Conservation (phyloP, 179 eudicot genomes). For the Corrigiola litoralis region DNA sequence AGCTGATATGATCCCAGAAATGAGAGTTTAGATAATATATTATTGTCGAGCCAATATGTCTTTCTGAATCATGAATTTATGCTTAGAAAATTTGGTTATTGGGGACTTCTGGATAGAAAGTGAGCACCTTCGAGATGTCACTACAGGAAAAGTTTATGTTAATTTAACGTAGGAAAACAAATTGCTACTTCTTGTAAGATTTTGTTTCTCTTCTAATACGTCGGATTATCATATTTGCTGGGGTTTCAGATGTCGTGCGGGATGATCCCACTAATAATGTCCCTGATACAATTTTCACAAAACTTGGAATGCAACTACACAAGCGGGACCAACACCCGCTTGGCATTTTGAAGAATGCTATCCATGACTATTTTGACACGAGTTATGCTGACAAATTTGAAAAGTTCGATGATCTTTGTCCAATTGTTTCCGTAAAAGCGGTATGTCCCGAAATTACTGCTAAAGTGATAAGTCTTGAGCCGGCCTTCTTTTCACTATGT, state of each 20-base stretch:
- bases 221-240: too few relatives aligned
- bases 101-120: too few relatives aligned
- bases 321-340: constrained; percentile 75
- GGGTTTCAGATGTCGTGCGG: constrained; percentile 65
- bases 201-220: not conserved
- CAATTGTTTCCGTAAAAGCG: constrained; percentile 70
- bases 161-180: too few relatives aligned
- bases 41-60: too few relatives aligned
- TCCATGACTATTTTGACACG: constrained; percentile 68
- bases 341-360: constrained; percentile 89
- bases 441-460: constrained; percentile 29
- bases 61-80: too few relatives aligned
- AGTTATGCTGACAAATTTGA: constrained; percentile 62
- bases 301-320: constrained; percentile 94
- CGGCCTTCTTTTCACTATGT: not conserved
- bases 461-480: not conserved
- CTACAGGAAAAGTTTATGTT: too few relatives aligned
- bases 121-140: too few relatives aligned
- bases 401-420: constrained; percentile 85
- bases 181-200: too few relatives aligned
- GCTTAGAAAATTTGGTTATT: too few relatives aligned
- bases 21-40: too few relatives aligned
- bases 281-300: constrained; percentile 72
- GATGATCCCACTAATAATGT: constrained; percentile 91
- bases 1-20: too few relatives aligned